Base-by-base conservation (phyloP, 2,329 filamentous ascomycete genomes). In the Tolypocladium ophioglossoides region DNA sequence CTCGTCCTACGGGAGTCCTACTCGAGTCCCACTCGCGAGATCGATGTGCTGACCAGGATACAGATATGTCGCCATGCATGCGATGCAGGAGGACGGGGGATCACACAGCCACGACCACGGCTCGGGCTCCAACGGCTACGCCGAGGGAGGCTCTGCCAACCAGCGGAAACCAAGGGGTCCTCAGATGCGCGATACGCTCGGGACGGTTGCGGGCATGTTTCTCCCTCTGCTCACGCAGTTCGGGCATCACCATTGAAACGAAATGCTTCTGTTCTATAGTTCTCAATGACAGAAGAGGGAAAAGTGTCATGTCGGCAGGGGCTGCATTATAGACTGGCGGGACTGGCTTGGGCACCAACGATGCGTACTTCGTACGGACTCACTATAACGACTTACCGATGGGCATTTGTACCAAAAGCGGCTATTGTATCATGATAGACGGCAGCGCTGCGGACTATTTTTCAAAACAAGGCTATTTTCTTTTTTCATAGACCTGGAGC, bases 31-130 rank as follows among this genome's bases (percentile, higher is more conserved):
- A 27, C 30, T 32, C 10, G 7, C 7, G 16, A 37, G 11, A 46
- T 30, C 3, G 11, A 20, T 9, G 18, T 38, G 37, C 55, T 56
- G 27, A 52, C 49, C 4, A 14, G 30, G 37, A 44, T 20, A 37
- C 34, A 95, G 90, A 62, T 96, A 97, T 65, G 94, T 99, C 46
- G 94, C 94, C 1, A 96, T 97, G 91, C 94, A 99, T 66, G 91
- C 91, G 1, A 96, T 97, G 90, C 89, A 95, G 66, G 91, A 96
- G 64, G 82, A 85, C 24, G 74, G 76, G 52, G 69, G 71, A 10
- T 67, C 72, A 2, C 72, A 78, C 34, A 70, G 73, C 52, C 77
- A 84, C 58, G 75, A 82, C n/a, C 74, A 80, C 55, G 70, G 74
- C 52, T 62, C 69, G 0, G 63, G 67, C 6, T 65, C 70, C 38